These are phyloP conservation scores for Calonectria naviculata DNA, from an alignment of 2,329 filamentous ascomycete species.

Conservation along the genomic window DNA sequence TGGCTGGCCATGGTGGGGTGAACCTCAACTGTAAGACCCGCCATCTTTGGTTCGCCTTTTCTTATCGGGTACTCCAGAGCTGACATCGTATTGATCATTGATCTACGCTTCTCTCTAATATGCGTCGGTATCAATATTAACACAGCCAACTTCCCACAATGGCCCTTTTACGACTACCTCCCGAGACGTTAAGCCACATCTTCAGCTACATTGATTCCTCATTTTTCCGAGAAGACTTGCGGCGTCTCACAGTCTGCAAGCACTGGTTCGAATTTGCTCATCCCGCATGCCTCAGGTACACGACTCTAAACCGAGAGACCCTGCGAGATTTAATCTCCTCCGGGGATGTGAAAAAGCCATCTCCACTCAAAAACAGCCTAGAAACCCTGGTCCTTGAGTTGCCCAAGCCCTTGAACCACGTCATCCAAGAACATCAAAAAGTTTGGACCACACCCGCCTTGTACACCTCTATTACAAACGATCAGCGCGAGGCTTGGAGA, in stretches of 20 bases:
- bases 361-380: slow-evolving; percentile 12
- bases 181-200: slow-evolving; percentile 30
- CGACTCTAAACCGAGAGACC: slow-evolving; percentile 16
- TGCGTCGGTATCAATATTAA: no score
- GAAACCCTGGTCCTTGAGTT: no score
- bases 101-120: no score
- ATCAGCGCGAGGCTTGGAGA: slow-evolving; percentile 4
- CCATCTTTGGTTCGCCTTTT: no score
- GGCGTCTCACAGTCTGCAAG: slow-evolving; percentile 32
- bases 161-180: slow-evolving; percentile 28
- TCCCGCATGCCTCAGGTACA: slow-evolving; percentile 13
- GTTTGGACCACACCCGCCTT: background rate
- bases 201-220: slow-evolving; percentile 27
- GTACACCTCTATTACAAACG: background rate
- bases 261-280: slow-evolving; percentile 33
- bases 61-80: no score
- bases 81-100: no score
- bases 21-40: no score
- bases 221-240: slow-evolving; percentile 29
- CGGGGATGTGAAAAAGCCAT: background rate
- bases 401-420: no score
- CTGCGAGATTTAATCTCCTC: slow-evolving; percentile 10
- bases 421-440: no score
- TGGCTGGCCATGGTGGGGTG: no score
- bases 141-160: no score